A percentile compares a stretch with the other conserved stretches of the same genome.
Evolutionary conservation across 2,329 filamentous ascomycete genomes (phyloP).

Genomic region (Blastomyces parvus): DNA sequence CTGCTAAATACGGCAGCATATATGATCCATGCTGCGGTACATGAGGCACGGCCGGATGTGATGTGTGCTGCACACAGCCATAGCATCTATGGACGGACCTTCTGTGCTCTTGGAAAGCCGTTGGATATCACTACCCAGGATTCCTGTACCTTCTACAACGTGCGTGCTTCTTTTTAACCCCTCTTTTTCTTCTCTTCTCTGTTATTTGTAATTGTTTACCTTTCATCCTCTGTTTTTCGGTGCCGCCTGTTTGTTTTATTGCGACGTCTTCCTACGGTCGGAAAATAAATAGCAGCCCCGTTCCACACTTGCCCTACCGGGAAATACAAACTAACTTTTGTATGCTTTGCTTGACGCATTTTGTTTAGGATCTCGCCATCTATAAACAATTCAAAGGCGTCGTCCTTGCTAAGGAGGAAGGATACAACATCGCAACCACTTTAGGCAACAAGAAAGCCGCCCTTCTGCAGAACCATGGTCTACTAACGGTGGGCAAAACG

Average conservation of each 20-base stretch:
- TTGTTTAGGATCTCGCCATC: constrained; percentile 41
- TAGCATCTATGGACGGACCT: constrained; percentile 42
- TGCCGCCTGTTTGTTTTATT: not conserved
- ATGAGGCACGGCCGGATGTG: constrained; percentile 46
- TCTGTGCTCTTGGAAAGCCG: constrained; percentile 33
- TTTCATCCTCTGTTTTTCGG: not conserved
- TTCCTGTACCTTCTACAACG: constrained; percentile 38
- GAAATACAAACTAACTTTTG: not conserved
- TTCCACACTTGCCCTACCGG: not conserved
- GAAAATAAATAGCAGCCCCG: not conserved
- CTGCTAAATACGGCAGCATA: constrained; percentile 42
- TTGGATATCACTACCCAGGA: constrained; percentile 41
- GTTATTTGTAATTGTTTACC: not conserved
- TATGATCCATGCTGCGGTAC: constrained; percentile 47
- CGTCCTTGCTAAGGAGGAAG: constrained; percentile 45
- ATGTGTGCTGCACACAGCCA: constrained; percentile 48
- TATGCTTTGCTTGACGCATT: not conserved
- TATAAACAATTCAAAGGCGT: constrained; percentile 47
- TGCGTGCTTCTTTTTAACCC: constrained; percentile 13
- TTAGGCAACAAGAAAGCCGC: constrained; percentile 45
- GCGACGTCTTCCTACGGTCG: not conserved
- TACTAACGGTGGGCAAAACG: constrained; percentile 41
- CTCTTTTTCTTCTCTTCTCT: not conserved
- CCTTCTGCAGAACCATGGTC: constrained; percentile 46
- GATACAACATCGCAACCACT: constrained; percentile 42